phyloP scores from a whole-genome alignment of 805 yeast species.

The Saturnispora sanitii region DNA sequence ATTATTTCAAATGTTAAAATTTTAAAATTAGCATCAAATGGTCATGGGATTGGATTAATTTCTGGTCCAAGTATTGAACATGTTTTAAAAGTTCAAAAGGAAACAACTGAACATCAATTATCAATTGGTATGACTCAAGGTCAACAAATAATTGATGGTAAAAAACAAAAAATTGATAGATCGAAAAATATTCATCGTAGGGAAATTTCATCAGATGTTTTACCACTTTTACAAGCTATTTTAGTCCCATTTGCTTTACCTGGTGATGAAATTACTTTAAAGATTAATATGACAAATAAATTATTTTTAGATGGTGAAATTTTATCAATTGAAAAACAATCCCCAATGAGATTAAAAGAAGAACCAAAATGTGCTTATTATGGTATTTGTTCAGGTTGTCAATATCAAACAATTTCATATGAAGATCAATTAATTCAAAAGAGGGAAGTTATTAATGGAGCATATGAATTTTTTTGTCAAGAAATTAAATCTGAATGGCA shows the following conservation, averaged over 20 bases:
- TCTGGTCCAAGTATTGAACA: slow-evolving; percentile 40
- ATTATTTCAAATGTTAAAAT: slow-evolving; percentile 49
- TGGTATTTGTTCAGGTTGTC: slow-evolving; percentile 92
- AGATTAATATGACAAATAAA: slow-evolving; percentile 71
- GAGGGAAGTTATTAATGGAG: slow-evolving; percentile 65
- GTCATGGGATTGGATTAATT: slow-evolving; percentile 76
- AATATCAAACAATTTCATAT: slow-evolving; percentile 73
- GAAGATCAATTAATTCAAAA: slow-evolving; percentile 65
- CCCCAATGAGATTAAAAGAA: slow-evolving; percentile 38
- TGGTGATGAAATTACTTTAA: slow-evolving; percentile 66
- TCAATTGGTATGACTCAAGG: slow-evolving; percentile 6
- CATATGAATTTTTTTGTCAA: slow-evolving; percentile 59
- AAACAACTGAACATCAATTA: slow-evolving; percentile 9
- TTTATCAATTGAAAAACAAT: slow-evolving; percentile 20
- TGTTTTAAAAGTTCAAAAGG: slow-evolving; percentile 16
- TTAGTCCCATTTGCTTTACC: slow-evolving; percentile 82
- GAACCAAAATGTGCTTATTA: slow-evolving; percentile 68
- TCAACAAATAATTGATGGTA: slow-evolving; percentile 7
- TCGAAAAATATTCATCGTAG: slow-evolving; percentile 9
- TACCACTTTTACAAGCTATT: slow-evolving; percentile 42
- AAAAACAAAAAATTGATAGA: slow-evolving; percentile 7
- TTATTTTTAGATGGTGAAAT: slow-evolving; percentile 68
- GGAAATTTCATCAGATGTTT: slow-evolving; percentile 5
- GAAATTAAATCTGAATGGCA: slow-evolving; percentile 14
- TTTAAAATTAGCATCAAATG: slow-evolving; percentile 57